phyloP scores from a whole-genome alignment of 2,329 filamentous ascomycete genomes.

The Leptographium radiaticola region DNA sequence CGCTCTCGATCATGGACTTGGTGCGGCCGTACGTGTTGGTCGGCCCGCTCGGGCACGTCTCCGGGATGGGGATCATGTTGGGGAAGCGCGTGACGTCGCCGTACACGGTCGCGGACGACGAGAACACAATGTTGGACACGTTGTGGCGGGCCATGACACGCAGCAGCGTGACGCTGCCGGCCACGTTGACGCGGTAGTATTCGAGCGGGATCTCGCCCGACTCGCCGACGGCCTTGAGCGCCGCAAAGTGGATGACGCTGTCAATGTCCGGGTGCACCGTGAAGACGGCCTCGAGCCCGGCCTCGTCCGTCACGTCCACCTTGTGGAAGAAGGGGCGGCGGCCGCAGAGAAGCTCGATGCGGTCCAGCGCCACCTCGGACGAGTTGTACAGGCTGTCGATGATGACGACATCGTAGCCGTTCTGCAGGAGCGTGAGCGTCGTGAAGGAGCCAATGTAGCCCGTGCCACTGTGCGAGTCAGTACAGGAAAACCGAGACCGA shows the following conservation, averaged over 20 bases:
- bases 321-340: slow-evolving; percentile 78
- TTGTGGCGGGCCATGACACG: slow-evolving; percentile 79
- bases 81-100: slow-evolving; percentile 91
- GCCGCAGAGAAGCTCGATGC: slow-evolving; percentile 86
- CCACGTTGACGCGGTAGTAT: slow-evolving; percentile 96
- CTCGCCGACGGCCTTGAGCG: slow-evolving; percentile 95
- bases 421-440: slow-evolving; percentile 76
- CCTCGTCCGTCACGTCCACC: slow-evolving; percentile 77
- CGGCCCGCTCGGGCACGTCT: slow-evolving; percentile 87
- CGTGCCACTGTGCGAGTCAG: slow-evolving; percentile 54
- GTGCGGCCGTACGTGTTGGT: slow-evolving; percentile 98
- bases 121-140: slow-evolving; percentile 96
- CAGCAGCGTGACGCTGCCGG: slow-evolving; percentile 78
- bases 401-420: slow-evolving; percentile 93
- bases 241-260: slow-evolving; percentile 97
- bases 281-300: slow-evolving; percentile 75
- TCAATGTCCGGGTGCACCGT: slow-evolving; percentile 82
- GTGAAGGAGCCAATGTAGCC: slow-evolving; percentile 99
- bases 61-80: slow-evolving; percentile 98
- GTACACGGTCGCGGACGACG: slow-evolving; percentile 94
- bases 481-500: neutral
- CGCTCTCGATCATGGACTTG: slow-evolving; percentile 80
- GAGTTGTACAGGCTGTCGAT: slow-evolving; percentile 97
- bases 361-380: slow-evolving; percentile 78
- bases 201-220: slow-evolving; percentile 87